These are phyloP conservation scores for Chaetomium sp. DNA, from an alignment of 2,329 filamentous ascomycete genomes.

Conservation along the genomic window DNA sequence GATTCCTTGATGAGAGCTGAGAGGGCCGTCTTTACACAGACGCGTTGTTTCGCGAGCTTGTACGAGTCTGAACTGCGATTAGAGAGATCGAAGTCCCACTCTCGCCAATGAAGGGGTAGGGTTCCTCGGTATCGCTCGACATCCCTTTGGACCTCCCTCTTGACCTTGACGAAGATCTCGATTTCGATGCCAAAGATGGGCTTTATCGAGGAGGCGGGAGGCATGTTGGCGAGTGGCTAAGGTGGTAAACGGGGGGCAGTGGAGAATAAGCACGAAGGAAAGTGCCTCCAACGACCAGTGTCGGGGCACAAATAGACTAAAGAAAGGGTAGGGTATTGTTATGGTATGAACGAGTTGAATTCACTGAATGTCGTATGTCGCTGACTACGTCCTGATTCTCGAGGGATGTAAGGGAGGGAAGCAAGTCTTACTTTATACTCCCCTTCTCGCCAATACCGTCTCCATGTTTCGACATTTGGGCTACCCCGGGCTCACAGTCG, in stretches of 20 bases:
- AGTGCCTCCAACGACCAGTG: not conserved
- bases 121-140: not conserved
- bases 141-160: not conserved
- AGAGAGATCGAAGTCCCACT: not conserved
- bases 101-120: not conserved
- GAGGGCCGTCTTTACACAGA: not conserved
- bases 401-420: not conserved
- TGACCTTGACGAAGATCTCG: constrained; percentile 14
- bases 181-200: constrained; percentile 14
- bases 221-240: not conserved
- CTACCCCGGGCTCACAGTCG: not conserved
- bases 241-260: not conserved
- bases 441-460: not conserved
- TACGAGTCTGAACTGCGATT: not conserved
- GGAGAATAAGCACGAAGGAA: not conserved
- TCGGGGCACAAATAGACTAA: not conserved
- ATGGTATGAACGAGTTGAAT: not conserved
- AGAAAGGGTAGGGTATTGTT: not conserved
- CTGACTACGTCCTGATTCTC: not conserved
- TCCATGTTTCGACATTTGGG: not conserved
- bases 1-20: not conserved
- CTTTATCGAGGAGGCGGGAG: not conserved
- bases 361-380: not conserved
- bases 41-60: not conserved
- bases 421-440: not conserved